These are phyloP conservation scores for Leucoagaricus sp. DNA, from an alignment of 1,284 basidiomycete species.

Conservation along the genomic window DNA sequence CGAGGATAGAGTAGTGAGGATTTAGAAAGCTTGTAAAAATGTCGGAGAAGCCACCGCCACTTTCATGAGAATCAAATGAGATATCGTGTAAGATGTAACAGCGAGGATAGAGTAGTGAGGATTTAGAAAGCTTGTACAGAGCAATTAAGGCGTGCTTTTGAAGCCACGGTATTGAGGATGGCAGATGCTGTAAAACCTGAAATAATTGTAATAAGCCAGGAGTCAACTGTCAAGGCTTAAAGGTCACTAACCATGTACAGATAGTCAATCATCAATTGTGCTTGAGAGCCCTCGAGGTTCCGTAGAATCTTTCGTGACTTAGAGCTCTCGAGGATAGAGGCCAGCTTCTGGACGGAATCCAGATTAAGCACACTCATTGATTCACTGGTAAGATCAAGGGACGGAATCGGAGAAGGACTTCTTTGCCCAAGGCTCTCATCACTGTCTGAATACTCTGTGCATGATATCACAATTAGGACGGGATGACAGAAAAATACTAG, in stretches of 20 bases:
- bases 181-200: background rate
- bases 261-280: background rate
- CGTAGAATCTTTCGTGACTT: background rate
- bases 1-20: background rate
- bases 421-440: no score
- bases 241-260: background rate
- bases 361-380: no score
- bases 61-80: background rate
- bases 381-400: no score
- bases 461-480: no score
- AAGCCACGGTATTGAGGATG: background rate
- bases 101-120: background rate
- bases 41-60: constrained; percentile 21
- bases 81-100: constrained; percentile 6
- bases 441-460: no score
- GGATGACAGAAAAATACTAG: no score
- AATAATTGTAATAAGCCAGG: background rate
- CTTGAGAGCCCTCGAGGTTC: background rate
- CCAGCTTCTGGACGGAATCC: no score
- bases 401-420: no score
- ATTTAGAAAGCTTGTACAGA: no score
- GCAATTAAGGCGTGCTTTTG: constrained; percentile 1
- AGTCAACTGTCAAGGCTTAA: background rate
- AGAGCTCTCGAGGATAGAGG: background rate
- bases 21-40: constrained; percentile 16